Base-by-base conservation (phyloP, 192 early-diverging fungal genomes). In the Umbelopsis vinacea region DNA sequence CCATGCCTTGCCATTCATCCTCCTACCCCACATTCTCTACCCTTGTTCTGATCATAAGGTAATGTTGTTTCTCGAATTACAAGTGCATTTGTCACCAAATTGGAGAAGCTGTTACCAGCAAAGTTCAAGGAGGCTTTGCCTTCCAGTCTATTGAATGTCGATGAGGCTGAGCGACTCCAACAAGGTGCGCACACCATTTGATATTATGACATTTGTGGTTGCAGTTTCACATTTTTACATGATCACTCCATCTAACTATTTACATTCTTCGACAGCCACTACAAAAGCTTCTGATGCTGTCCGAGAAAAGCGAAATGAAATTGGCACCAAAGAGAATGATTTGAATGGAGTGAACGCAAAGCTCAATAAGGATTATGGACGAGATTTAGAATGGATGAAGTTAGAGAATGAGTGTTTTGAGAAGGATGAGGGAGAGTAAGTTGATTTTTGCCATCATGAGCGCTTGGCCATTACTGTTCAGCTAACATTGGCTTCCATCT, bases 341-440 rank as follows among this genome's bases (percentile, higher is more conserved):
- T 71, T 90, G 15, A 52, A 67, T 8, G 78, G 82, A 9, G 66
- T 96, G 26, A 79, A 86, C 12, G 72, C 78, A 38, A 81, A 93
- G 52, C 68, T 89, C 15, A 76, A 73, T 1, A 83, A 79, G 21
- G 94, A 97, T 78, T 88, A 92, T 69, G 97, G 97, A 1, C 78
- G 79, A 2, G 70, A 89, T 6, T 82, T 85, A 46, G 87, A 91
- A 67, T 98, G 88, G 82, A 85, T 89, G 50, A 78, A 89, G 35
- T 33, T 96, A 0, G 79, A 87, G 22, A 83, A 86, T 33, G 53
- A 92, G 63, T 98, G 97, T 82, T 79, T 91, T 68, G 81, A 83
- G 14, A 78, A 88, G 21, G 87, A 93, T 68, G 81, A 89, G 2
- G 73, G 85, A 40, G 92, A 92, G 91, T 94, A 88, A 76, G 83